These are phyloP conservation scores for Curvularia hawaiiensis DNA, from an alignment of 2,329 filamentous ascomycete genomes.

Conservation along the genomic window DNA sequence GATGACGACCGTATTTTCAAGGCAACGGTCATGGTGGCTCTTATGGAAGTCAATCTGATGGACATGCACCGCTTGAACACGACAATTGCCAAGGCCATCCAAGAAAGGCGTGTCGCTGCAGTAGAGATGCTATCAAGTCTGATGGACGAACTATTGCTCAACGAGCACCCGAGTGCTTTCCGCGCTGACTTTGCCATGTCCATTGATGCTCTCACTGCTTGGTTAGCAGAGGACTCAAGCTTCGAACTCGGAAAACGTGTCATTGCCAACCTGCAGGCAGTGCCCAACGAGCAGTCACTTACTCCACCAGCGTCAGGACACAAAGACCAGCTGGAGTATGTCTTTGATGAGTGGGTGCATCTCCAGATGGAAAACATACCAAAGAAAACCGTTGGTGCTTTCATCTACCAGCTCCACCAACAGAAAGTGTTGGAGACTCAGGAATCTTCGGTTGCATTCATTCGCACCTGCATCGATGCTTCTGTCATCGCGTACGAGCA, in stretches of 20 bases:
- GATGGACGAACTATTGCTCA: conserved; percentile 78
- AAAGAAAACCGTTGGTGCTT: conserved; percentile 73
- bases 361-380: conserved; percentile 78
- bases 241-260: conserved; percentile 71
- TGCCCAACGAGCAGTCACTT: conserved; percentile 59
- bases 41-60: conserved; percentile 65
- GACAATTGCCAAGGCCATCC: conserved; percentile 74
- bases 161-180: conserved; percentile 75
- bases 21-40: conserved; percentile 63
- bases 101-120: conserved; percentile 71
- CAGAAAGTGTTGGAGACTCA: conserved; percentile 72
- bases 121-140: conserved; percentile 81
- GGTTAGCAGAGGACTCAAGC: conserved; percentile 75
- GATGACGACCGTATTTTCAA: conserved; percentile 66
- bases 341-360: conserved; percentile 94
- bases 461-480: conserved; percentile 79
- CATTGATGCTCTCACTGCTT: conserved; percentile 78
- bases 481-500: conserved; percentile 81
- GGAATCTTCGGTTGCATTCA: conserved; percentile 79
- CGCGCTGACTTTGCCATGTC: conserved; percentile 86
- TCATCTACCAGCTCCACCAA: conserved; percentile 82
- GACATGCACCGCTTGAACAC: conserved; percentile 64
- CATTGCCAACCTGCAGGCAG: conserved; percentile 66
- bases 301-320: conserved; percentile 65
- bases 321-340: conserved; percentile 87